A percentile compares a stretch with the other conserved stretches of the same genome.
Conservation (phyloP, 495 filamentous ascomycete genomes). For the Aspergillus sclerotiicarbonarius region DNA sequence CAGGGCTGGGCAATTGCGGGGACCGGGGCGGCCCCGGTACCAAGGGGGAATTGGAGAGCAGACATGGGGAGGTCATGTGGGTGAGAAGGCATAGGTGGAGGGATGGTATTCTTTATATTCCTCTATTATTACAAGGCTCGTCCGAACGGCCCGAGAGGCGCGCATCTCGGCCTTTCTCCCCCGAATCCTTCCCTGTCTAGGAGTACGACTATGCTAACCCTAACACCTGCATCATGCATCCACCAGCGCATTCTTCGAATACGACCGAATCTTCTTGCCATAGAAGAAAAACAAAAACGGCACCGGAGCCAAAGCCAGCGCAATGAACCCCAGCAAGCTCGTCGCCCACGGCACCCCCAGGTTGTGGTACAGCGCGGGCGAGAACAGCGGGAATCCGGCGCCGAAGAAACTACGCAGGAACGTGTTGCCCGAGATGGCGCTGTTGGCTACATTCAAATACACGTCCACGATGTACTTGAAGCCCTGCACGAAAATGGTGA, state of each 20-base stretch:
- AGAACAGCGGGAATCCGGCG: neutral
- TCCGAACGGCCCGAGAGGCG: neutral
- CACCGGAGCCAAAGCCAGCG: conserved; percentile 13
- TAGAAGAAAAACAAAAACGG: conserved; percentile 12
- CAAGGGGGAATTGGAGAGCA: neutral
- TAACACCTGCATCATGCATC: neutral
- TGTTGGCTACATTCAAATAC: neutral
- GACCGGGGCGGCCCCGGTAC: neutral
- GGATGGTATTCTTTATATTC: neutral
- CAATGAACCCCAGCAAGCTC: conserved; percentile 34
- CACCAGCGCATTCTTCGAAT: neutral
- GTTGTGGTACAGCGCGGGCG: neutral
- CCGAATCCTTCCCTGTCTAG: neutral
- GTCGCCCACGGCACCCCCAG: conserved; percentile 75
- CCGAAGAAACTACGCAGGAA: neutral
- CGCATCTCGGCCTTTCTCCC: neutral
- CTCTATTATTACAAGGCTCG: neutral
- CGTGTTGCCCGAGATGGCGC: neutral
- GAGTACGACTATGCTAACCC: neutral
- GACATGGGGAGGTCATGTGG: neutral
- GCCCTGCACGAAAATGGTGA: neutral
- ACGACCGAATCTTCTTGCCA: neutral
- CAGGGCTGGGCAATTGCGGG: neutral
- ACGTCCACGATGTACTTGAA: neutral
- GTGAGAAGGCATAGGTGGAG: too few relatives aligned